Percentiles rank a stretch among this genome's conserved stretches.
Evolutionary conservation across 495 filamentous ascomycete genomes (phyloP).

Genomic region (Penicillium mononematosum): DNA sequence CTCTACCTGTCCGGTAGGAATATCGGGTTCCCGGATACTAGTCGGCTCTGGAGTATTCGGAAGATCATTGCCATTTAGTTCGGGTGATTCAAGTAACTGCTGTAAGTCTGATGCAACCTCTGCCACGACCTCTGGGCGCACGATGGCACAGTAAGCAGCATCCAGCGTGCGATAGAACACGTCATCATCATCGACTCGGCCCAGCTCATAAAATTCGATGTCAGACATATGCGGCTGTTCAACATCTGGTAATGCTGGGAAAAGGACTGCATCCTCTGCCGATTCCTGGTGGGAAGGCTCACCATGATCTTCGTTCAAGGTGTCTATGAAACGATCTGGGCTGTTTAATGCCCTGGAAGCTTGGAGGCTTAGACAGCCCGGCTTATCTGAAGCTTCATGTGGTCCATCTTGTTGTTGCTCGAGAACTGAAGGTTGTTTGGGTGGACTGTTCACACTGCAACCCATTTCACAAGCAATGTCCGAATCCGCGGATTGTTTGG

Average conservation of each 20-base stretch:
- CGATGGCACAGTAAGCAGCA: constrained; percentile 18
- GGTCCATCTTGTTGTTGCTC: background rate
- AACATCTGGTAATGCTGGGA: background rate
- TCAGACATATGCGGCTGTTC: background rate
- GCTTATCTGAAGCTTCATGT: background rate
- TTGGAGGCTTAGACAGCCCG: no score
- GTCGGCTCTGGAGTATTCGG: background rate
- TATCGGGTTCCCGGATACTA: no score
- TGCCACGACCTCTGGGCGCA: constrained; percentile 1
- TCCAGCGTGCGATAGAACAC: constrained; percentile 17
- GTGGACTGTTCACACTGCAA: background rate
- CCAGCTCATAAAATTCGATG: constrained; percentile 1
- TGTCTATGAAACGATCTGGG: background rate
- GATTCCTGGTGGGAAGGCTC: background rate
- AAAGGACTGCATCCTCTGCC: background rate
- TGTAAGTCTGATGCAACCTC: background rate
- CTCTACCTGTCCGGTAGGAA: background rate
- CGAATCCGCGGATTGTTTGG: background rate
- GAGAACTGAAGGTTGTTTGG: background rate
- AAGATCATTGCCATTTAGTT: background rate
- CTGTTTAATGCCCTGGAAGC: background rate
- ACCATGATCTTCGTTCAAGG: background rate
- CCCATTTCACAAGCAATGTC: background rate
- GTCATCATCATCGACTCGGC: constrained; percentile 6
- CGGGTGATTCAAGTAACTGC: background rate